These are phyloP conservation scores for Lactuca saligna DNA, from an alignment of 129 eudicot genomes.

Conservation along the genomic window DNA sequence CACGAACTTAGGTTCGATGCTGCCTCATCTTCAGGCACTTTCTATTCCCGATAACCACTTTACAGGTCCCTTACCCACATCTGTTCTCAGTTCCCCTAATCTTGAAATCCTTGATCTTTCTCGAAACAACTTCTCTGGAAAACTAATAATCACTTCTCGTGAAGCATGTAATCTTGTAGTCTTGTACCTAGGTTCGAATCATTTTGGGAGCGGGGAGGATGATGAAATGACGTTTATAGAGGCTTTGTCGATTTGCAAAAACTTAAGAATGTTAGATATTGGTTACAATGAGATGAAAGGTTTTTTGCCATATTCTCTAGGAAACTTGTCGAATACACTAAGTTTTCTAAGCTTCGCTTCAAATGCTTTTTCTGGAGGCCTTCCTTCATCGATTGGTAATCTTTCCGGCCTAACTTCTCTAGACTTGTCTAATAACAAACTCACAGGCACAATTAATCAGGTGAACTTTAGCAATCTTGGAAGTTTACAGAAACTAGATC, in stretches of 20 bases:
- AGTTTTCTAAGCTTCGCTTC: slow-evolving; percentile 4
- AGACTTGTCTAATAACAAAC: slow-evolving; percentile 16
- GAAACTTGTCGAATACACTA: slow-evolving; percentile 30
- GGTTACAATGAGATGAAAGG: slow-evolving; percentile 24
- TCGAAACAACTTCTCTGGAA: slow-evolving; percentile 26
- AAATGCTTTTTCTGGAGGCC: slow-evolving; percentile 37
- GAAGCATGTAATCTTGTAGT: not conserved
- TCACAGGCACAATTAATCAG: slow-evolving; percentile 34
- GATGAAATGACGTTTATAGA: slow-evolving; percentile 21
- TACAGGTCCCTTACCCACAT: slow-evolving; percentile 10
- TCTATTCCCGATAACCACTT: slow-evolving; percentile 3
- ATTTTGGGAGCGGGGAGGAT: slow-evolving; percentile 15
- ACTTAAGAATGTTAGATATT: slow-evolving; percentile 8
- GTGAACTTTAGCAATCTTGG: slow-evolving; percentile 20
- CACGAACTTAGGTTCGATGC: not conserved
- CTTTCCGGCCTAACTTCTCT: slow-evolving; percentile 20
- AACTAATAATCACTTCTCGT: slow-evolving; percentile 10
- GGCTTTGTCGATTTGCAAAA: slow-evolving; percentile 31
- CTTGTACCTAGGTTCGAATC: not conserved
- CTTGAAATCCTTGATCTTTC: slow-evolving; percentile 5
- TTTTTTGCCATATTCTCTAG: slow-evolving; percentile 19
- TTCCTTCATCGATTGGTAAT: slow-evolving; percentile 35
- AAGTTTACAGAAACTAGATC: slow-evolving; percentile 4
- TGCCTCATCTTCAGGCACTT: not conserved
- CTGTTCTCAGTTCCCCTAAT: not conserved